Percentiles rank a stretch among this genome's conserved stretches.
Evolutionary conservation across 148 eudicot genomes (phyloP).

Genomic region (Talinum fruticosum): DNA sequence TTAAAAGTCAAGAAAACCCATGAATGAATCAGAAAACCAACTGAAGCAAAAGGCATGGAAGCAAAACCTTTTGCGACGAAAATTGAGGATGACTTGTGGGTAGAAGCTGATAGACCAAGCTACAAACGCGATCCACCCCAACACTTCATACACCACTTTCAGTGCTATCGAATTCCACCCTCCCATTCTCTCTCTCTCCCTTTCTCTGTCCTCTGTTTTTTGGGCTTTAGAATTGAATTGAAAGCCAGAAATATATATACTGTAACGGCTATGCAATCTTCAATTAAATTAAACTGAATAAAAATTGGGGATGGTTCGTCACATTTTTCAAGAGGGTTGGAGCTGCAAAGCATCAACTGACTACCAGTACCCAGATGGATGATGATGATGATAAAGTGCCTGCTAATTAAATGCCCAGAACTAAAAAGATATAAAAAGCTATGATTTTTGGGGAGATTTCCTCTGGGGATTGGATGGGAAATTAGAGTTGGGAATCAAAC

Average conservation of each 20-base stretch:
- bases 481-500: not conserved
- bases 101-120: conserved; percentile 91
- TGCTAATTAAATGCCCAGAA: not conserved
- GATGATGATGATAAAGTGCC: not conserved
- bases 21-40: not conserved
- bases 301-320: not conserved
- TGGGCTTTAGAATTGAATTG: not conserved
- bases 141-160: conserved; percentile 45
- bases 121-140: conserved; percentile 82
- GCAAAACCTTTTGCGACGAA: conserved; percentile 72
- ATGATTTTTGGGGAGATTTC: not conserved
- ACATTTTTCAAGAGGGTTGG: not conserved
- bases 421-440: not conserved
- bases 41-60: not conserved
- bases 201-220: not conserved
- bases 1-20: not conserved
- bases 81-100: conserved; percentile 85
- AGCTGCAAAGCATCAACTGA: not conserved
- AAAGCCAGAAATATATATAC: not conserved
- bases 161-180: conserved; percentile 62
- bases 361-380: not conserved
- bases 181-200: conserved; percentile 27
- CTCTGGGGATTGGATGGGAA: not conserved
- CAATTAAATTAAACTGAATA: not conserved
- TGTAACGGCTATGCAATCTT: not conserved